A percentile compares a stretch with the other conserved stretches of the same genome.
phyloP scores from a whole-genome alignment of 495 filamentous ascomycete genomes.

The Penicillium bovifimosum region DNA sequence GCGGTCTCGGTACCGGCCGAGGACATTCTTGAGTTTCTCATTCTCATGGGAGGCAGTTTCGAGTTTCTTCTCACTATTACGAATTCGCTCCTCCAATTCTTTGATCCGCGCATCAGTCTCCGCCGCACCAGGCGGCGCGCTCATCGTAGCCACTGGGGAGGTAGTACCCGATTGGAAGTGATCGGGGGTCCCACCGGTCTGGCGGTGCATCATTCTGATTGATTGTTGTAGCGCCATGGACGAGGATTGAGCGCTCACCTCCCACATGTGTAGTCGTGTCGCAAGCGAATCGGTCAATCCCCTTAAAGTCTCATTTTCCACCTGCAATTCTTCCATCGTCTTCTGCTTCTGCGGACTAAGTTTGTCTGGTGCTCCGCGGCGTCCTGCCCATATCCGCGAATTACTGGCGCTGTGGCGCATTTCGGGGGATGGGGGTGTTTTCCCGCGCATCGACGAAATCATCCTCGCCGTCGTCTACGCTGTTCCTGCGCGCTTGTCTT shows the following conservation, averaged over 20 bases:
- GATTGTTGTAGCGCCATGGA: slow-evolving; percentile 76
- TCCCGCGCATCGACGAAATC: slow-evolving; percentile 88
- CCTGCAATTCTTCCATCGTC: slow-evolving; percentile 73
- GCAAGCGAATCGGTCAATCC: slow-evolving; percentile 71
- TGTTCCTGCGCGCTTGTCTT: slow-evolving; percentile 50
- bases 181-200: slow-evolving; percentile 37
- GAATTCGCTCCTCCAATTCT: slow-evolving; percentile 42
- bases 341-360: slow-evolving; percentile 39
- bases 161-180: slow-evolving; percentile 17
- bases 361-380: slow-evolving; percentile 24
- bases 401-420: slow-evolving; percentile 33
- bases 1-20: slow-evolving; percentile 65
- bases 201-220: slow-evolving; percentile 59
- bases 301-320: slow-evolving; percentile 74
- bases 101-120: slow-evolving; percentile 41
- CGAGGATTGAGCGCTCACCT: slow-evolving; percentile 75
- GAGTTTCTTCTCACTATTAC: slow-evolving; percentile 48
- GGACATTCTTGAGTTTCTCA: slow-evolving; percentile 59
- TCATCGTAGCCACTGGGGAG: slow-evolving; percentile 21
- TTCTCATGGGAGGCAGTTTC: slow-evolving; percentile 58
- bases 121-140: slow-evolving; percentile 17
- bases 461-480: slow-evolving; percentile 58
- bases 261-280: slow-evolving; percentile 75
- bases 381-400: slow-evolving; percentile 10
- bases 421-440: slow-evolving; percentile 49